phyloP scores from a whole-genome alignment of 106 monocot species.

The Dioscorea zingiberensis region DNA sequence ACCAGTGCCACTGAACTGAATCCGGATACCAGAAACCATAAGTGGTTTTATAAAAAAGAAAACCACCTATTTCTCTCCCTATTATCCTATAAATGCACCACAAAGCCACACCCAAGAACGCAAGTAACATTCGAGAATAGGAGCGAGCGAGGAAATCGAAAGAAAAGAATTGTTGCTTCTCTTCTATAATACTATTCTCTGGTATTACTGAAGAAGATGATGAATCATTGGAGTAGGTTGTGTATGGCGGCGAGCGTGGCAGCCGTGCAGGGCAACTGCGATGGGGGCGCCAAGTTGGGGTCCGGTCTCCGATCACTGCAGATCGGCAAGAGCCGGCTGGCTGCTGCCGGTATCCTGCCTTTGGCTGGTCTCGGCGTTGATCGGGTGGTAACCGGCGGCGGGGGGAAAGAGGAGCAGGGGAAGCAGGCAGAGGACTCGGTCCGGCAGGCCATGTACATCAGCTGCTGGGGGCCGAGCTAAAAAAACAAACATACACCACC shows the following conservation, averaged over 20 bases:
- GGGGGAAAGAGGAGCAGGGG: not conserved
- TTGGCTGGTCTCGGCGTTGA: not conserved
- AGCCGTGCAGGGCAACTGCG: constrained; percentile 15
- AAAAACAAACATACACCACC: not conserved
- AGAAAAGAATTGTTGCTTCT: not conserved
- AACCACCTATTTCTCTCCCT: not conserved
- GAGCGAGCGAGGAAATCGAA: not conserved
- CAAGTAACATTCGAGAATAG: not conserved
- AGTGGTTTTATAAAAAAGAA: not conserved
- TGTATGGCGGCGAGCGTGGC: constrained; percentile 53
- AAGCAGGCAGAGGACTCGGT: constrained; percentile 14
- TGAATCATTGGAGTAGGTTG: constrained; percentile 33
- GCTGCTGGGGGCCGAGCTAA: constrained; percentile 25
- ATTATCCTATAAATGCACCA: constrained; percentile 1
- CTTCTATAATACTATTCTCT: no score
- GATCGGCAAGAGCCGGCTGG: not conserved
- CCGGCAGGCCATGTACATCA: constrained; percentile 20
- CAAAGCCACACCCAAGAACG: not conserved
- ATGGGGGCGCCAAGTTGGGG: not conserved
- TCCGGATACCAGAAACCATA: not conserved
- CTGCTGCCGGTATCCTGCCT: not conserved
- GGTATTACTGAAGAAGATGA: no score
- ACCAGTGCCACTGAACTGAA: no score
- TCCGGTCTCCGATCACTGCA: not conserved
- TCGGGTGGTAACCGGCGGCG: not conserved